Evolutionary conservation across 495 filamentous ascomycete species (phyloP).

Genomic region (Jackrogersella multiformis): DNA sequence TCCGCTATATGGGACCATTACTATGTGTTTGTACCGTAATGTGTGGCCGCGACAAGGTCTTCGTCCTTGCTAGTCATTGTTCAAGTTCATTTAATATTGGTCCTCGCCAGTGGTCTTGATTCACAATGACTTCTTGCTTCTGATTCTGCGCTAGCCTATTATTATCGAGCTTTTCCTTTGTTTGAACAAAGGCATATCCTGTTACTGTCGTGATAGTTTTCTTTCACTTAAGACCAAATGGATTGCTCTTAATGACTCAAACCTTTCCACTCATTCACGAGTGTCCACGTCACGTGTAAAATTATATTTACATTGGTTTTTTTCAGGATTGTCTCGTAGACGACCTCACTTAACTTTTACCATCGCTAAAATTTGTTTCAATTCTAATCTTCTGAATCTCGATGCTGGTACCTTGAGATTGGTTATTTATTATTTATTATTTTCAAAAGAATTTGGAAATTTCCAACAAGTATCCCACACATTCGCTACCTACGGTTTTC

Average conservation of each 20-base stretch:
- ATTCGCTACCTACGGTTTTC: constrained; percentile 12
- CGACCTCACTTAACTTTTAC: constrained; percentile 2
- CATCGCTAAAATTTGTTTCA: constrained; percentile 2
- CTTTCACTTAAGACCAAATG: constrained; percentile 21
- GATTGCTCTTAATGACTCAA: constrained; percentile 32
- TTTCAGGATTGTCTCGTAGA: neutral
- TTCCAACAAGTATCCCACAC: neutral
- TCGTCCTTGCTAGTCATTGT: constrained; percentile 27
- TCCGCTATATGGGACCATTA: constrained; percentile 4
- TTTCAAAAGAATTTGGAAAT: no score
- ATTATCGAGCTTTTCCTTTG: constrained; percentile 28
- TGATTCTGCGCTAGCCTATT: constrained; percentile 17
- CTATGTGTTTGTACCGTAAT: constrained; percentile 14
- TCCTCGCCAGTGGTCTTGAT: constrained; percentile 15
- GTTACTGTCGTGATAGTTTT: constrained; percentile 12
- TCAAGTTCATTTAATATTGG: constrained; percentile 27
- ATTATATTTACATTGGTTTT: neutral
- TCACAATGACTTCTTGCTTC: constrained; percentile 31
- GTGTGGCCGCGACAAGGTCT: constrained; percentile 16
- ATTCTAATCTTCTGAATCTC: constrained; percentile 20
- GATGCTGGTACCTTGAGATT: constrained; percentile 45
- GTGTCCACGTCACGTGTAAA: constrained; percentile 6
- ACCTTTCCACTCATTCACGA: constrained; percentile 6
- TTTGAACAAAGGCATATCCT: constrained; percentile 14
- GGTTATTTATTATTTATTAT: constrained; percentile 16